Base-by-base conservation (phyloP, 305 asterid genomes). In the Withania somnifera region DNA sequence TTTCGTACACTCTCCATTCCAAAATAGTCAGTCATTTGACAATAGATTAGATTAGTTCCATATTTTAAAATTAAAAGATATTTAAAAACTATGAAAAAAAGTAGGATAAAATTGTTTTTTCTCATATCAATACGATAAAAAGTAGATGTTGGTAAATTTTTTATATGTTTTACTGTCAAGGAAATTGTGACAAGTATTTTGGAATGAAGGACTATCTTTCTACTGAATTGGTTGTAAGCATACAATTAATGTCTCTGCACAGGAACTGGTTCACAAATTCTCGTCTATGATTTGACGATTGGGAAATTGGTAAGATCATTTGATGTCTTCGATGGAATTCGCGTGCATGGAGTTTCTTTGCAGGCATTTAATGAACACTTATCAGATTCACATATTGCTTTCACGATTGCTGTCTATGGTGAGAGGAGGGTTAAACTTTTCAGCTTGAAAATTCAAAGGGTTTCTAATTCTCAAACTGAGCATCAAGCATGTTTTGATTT, bases 231-330 rank as follows among this genome's bases (percentile, higher is more conserved):
- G 60, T 47, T 73, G 42, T 15, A 47, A 26, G 52, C 45, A 9
- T 32, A 47, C 26, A 60, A 53, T 32, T 52, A 47, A 47, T 15
- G 79, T 54, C 28, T 53, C 61, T 3, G 11, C 93, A 95, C 93
- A 95, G 98, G 98, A 78, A 91, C 94, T 63, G 99, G 99, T 34
- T 94, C 99, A 11, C 95, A 94, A 89, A 88, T 94, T 84, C 84
- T 89, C 63, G 92, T 93, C 57, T 90, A 92, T 80, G 93, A 91
- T 81, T 85, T 94, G 84, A 83, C 78, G 36, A 84, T 82, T 40
- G 94, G 92, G 63, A 77, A 84, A 26, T 78, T 85, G 50, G 61
- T 91, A 66, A 87, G 58, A 58, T 90, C 97, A 81, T 89, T 94
- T 82, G 90, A 91, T 86, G 97, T 92, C 13, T 93, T 95, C 73